These are phyloP conservation scores for Hansenula lynferdii DNA, from an alignment of 1,139 yeast species.

Conservation along the genomic window DNA sequence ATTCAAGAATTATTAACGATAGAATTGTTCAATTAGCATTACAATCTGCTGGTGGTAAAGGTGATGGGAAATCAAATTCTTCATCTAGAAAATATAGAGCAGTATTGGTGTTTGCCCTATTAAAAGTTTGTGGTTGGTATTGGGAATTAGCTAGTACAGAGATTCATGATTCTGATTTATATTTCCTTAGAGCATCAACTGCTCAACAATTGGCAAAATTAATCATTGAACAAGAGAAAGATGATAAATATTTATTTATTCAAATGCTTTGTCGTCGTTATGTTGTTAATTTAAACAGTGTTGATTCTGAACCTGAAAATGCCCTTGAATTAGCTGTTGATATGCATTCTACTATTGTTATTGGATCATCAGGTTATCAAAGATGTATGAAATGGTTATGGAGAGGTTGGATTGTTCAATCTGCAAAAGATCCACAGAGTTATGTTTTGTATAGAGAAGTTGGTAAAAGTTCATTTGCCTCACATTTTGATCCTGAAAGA, in stretches of 20 bases:
- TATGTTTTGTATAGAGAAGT: conserved; percentile 63
- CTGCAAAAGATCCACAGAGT: conserved; percentile 61
- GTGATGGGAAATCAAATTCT: conserved; percentile 51
- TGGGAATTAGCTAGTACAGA: conserved; percentile 54
- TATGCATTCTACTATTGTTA: conserved; percentile 72
- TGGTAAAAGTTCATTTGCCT: conserved; percentile 46
- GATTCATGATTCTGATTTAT: conserved; percentile 64
- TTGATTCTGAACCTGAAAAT: conserved; percentile 56
- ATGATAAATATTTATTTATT: conserved; percentile 59
- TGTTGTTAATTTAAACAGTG: conserved; percentile 57
- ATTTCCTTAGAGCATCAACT: conserved; percentile 53
- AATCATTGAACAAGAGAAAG: conserved; percentile 59
- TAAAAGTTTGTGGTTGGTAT: conserved; percentile 81
- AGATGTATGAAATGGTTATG: conserved; percentile 86
- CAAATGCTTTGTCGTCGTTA: conserved; percentile 78
- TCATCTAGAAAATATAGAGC: conserved; percentile 64
- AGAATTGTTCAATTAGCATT: conserved; percentile 55
- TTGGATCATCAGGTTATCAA: conserved; percentile 78
- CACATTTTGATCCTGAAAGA: conserved; percentile 82
- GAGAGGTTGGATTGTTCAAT: conserved; percentile 90
- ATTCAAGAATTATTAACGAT: conserved; percentile 58
- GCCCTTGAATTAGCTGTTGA: conserved; percentile 86
- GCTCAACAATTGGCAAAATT: conserved; percentile 71
- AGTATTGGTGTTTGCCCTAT: conserved; percentile 59
- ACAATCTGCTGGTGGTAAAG: conserved; percentile 80